These are phyloP conservation scores for Parathielavia hyrcaniae DNA, from an alignment of 495 filamentous ascomycete species.

Conservation along the genomic window DNA sequence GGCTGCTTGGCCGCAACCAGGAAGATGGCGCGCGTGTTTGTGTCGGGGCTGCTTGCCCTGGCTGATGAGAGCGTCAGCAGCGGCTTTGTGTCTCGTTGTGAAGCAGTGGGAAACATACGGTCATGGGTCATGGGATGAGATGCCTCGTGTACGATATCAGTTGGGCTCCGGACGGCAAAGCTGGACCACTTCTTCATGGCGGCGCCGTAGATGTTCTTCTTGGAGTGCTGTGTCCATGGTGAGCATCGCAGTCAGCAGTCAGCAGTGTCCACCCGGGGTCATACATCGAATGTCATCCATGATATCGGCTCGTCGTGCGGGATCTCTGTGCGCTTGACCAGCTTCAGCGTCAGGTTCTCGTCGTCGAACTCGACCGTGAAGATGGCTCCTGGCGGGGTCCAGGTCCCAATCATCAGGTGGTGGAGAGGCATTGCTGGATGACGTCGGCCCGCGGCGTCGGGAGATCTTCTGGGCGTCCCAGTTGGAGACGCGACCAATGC, in stretches of 20 bases:
- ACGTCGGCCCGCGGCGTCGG: constrained; percentile 18
- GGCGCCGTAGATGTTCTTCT: constrained; percentile 78
- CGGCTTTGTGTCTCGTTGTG: not conserved
- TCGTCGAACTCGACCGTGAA: constrained; percentile 81
- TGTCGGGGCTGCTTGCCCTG: constrained; percentile 57
- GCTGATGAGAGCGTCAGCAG: constrained; percentile 38
- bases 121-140: constrained; percentile 61
- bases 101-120: constrained; percentile 31
- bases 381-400: constrained; percentile 79
- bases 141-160: constrained; percentile 66
- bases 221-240: constrained; percentile 52
- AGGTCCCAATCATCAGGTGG: constrained; percentile 78
- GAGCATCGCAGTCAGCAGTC: constrained; percentile 14
- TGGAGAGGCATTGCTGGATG: constrained; percentile 55
- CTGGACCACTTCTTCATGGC: constrained; percentile 88
- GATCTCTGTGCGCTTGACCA: constrained; percentile 73
- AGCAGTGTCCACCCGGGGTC: constrained; percentile 20
- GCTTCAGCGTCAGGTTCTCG: constrained; percentile 58
- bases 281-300: constrained; percentile 82
- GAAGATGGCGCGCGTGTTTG: constrained; percentile 82
- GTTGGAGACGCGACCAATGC: not conserved
- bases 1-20: constrained; percentile 67
- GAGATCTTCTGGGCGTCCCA: not conserved
- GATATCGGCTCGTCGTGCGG: constrained; percentile 77
- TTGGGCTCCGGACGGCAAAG: constrained; percentile 68